Base-by-base conservation (phyloP, 495 filamentous ascomycete species). In the Tuber magnatum region DNA sequence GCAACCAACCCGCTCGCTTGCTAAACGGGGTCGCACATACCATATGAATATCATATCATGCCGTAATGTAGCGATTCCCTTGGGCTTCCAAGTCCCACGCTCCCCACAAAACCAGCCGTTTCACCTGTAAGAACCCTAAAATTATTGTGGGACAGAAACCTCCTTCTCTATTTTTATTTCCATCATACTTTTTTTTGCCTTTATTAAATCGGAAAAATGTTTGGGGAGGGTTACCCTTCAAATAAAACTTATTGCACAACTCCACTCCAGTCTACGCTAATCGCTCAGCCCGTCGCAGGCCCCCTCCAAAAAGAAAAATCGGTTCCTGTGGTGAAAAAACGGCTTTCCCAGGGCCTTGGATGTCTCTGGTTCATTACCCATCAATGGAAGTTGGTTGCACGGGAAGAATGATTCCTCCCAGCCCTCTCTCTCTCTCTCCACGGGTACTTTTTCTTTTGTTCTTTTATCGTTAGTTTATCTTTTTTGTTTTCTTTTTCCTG, bases 271-370 rank as follows among this genome's bases (percentile, higher is more conserved):
- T 40, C 39, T 3, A 12, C 14, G n/a, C n/a, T n/a, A 32, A 65
- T 20, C 56, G 35, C 28, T 35, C 28, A 16, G 28, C 56, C 56
- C 4, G 3, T 3, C 35, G 28, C 56, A 56, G n/a, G 48, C 48
- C 48, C 5, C 1, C 6, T 56, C 48, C 24, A 65, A 65, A 65
- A 65, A 65, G 56, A 65, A 61, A 61, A 65, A 35, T 65, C 14
- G 56, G 56, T 65, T 65, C 28, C 56, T 65, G 56, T 65, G 56
- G 32, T 65, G 56, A 65, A 65, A 61, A 65, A 65, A 65, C 56
- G 56, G 56, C 56, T 65, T 65, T 65, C 56, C 56, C 56, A 65
- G 56, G 28, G 35, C 56, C 56, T 65, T 65, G 56, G 56, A 65
- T 65, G 56, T 65, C 56, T 65, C 56, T 65, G 28, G 56, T 18